These are phyloP conservation scores for Pharnaceum exiguum DNA, from an alignment of 148 eudicot species.

Conservation along the genomic window DNA sequence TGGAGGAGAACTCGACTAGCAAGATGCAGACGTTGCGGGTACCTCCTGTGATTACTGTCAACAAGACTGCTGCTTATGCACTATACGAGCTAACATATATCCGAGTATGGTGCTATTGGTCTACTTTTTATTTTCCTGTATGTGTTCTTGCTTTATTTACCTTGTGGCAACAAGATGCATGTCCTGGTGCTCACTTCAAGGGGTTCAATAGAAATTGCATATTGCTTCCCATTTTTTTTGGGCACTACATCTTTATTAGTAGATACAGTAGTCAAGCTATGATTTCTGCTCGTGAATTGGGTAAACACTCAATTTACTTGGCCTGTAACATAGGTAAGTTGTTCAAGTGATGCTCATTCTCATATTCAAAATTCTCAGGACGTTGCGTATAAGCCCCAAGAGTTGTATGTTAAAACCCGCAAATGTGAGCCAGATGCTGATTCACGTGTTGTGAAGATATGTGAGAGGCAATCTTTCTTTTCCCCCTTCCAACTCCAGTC, in stretches of 20 bases:
- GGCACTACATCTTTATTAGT: too few species aligned
- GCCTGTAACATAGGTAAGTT: too few species aligned
- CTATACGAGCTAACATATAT: constrained; percentile 76
- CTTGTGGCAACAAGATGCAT: too few species aligned
- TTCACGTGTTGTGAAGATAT: constrained; percentile 59
- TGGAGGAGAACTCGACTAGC: constrained; percentile 69
- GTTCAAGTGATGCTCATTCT: too few species aligned
- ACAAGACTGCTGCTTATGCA: constrained; percentile 76
- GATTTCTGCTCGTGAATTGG: too few species aligned
- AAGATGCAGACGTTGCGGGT: constrained; percentile 62
- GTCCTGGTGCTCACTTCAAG: background rate
- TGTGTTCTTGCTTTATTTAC: background rate
- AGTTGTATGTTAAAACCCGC: constrained; percentile 64
- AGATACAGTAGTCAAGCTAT: too few species aligned
- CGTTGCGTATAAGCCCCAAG: constrained; percentile 81
- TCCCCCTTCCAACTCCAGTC: background rate
- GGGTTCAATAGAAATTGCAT: background rate
- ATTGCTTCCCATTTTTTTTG: background rate
- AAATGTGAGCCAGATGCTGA: constrained; percentile 87
- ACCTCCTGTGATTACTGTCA: constrained; percentile 78
- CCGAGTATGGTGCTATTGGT: constrained; percentile 40
- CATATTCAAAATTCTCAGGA: constrained; percentile 46
- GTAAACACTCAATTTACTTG: too few species aligned
- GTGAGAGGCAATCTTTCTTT: constrained; percentile 60
- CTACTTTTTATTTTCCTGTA: background rate